Evolutionary conservation across 202 grass and related monocot species (phyloP).

Genomic region (Alloteropsis angusta): DNA sequence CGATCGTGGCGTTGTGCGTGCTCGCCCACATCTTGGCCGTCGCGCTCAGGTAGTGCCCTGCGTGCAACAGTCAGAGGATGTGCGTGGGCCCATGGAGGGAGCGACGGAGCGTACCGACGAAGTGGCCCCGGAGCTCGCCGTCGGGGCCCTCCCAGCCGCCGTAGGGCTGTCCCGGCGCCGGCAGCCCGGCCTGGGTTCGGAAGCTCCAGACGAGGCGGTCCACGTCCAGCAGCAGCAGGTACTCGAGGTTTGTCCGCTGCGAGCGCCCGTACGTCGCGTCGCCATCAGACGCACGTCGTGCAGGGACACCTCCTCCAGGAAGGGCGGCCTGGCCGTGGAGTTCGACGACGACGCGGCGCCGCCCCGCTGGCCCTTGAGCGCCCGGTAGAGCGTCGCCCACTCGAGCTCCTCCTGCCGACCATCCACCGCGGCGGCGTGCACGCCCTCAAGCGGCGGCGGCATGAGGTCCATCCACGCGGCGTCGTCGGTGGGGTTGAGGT

Average conservation of each 20-base stretch:
- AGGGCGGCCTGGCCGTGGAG: neutral
- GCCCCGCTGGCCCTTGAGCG: slow-evolving; percentile 8
- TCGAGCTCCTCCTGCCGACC: slow-evolving; percentile 22
- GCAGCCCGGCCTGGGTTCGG: slow-evolving; percentile 43
- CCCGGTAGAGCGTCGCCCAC: slow-evolving; percentile 60
- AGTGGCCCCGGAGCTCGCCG: slow-evolving; percentile 60
- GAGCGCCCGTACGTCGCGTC: slow-evolving; percentile 39
- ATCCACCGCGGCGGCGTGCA: neutral
- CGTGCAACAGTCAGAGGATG: neutral
- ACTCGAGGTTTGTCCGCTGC: slow-evolving; percentile 75
- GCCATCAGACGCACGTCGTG: slow-evolving; percentile 47
- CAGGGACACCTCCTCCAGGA: slow-evolving; percentile 51
- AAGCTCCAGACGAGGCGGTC: slow-evolving; percentile 73
- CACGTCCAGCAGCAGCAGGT: slow-evolving; percentile 62
- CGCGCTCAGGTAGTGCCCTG: slow-evolving; percentile 89
- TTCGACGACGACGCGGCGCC: neutral
- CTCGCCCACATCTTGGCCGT: slow-evolving; percentile 79
- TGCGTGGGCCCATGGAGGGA: too few species aligned
- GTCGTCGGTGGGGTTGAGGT: slow-evolving; percentile 52
- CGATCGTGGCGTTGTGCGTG: slow-evolving; percentile 60
- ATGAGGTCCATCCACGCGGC: slow-evolving; percentile 60
- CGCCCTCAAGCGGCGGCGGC: neutral
- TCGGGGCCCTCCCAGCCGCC: slow-evolving; percentile 58
- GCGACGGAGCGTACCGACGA: slow-evolving; percentile 41
- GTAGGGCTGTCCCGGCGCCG: slow-evolving; percentile 39